A percentile compares a stretch with the other conserved stretches of the same genome.
Conservation (phyloP, 208 protist species). For the Acanthamoeba royreba region DNA sequence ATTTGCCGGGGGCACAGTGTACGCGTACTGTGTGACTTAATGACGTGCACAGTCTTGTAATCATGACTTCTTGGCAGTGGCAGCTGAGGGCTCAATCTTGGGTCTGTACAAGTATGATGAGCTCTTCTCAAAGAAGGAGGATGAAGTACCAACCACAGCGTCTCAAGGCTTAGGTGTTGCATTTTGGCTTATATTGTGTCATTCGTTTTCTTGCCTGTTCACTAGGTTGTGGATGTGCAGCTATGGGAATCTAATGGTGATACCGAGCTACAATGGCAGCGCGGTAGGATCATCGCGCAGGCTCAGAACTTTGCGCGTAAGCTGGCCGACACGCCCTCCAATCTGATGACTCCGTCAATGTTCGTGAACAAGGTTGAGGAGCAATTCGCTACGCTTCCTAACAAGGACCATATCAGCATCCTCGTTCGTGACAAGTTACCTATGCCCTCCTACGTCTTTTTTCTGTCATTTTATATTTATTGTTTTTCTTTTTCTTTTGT, state of each 20-base stretch:
- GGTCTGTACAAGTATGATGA: slow-evolving; percentile 26
- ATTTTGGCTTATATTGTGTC: not conserved
- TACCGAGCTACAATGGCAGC: not conserved
- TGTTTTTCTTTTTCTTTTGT: not conserved
- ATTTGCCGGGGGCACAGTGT: not conserved
- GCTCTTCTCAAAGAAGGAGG: not conserved
- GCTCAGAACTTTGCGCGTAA: slow-evolving; percentile 36
- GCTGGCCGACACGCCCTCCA: not conserved
- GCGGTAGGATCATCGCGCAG: not conserved
- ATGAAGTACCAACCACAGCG: not conserved
- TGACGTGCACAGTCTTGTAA: not conserved
- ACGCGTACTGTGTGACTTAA: not conserved
- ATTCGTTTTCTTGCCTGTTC: not conserved
- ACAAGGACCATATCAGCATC: not conserved
- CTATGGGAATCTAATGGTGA: not conserved
- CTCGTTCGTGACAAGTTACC: not conserved
- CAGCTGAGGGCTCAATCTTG: not conserved
- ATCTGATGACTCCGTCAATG: slow-evolving; percentile 32
- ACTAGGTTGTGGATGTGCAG: not conserved
- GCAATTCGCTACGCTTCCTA: not conserved
- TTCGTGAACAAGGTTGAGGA: not conserved
- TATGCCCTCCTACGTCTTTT: not conserved
- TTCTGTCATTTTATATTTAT: not conserved
- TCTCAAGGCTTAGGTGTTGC: not conserved
- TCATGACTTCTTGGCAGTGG: not conserved